A percentile compares a stretch with the other conserved stretches of the same genome.
Conservation (phyloP, 208 protist genomes). For the Histomonas meleagridis region DNA sequence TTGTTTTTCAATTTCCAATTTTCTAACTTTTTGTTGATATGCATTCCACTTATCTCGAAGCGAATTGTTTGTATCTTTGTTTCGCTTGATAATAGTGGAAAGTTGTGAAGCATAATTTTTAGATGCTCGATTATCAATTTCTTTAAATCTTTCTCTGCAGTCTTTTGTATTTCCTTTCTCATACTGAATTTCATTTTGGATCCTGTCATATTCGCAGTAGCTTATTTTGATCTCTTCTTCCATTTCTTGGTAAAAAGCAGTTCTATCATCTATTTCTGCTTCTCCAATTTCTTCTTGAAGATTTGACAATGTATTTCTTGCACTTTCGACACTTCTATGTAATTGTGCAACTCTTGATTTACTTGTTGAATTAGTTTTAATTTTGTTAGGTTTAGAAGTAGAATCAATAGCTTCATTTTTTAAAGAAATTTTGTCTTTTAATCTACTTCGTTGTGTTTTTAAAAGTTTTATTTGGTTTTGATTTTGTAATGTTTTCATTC, state of each 20-base stretch:
- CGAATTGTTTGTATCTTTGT: neutral
- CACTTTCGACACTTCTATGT: neutral
- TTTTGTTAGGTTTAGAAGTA: neutral
- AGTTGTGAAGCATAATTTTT: neutral
- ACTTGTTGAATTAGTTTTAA: neutral
- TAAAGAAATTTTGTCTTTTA: neutral
- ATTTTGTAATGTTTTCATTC: neutral
- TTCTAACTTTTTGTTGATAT: neutral
- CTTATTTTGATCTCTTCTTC: neutral
- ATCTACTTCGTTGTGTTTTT: neutral
- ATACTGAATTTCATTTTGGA: neutral
- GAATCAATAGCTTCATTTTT: neutral
- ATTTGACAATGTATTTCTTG: neutral
- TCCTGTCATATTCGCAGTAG: neutral
- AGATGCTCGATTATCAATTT: neutral
- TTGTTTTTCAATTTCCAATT: too few relatives aligned
- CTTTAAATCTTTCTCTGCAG: neutral
- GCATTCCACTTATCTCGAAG: neutral
- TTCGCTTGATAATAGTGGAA: neutral
- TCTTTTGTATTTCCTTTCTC: neutral
- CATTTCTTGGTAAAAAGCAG: neutral
- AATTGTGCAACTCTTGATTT: neutral
- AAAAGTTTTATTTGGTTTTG: slow-evolving; percentile 4
- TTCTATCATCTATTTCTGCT: neutral
- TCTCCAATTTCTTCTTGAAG: neutral